Evolutionary conservation across 1,139 yeast genomes (phyloP).

Genomic region (Saccharomyces pastorianus): DNA sequence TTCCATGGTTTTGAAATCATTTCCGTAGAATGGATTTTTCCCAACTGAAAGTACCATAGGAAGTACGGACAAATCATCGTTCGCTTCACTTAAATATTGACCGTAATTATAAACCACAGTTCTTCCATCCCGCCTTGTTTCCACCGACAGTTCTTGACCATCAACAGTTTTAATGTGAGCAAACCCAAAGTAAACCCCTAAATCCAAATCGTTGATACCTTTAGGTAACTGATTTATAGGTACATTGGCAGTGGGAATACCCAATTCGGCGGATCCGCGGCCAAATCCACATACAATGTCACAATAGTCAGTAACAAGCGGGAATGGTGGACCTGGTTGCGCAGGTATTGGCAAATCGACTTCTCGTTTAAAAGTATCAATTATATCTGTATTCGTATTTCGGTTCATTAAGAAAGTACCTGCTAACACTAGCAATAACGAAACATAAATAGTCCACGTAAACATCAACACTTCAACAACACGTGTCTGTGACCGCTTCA

Average conservation of each 20-base stretch:
- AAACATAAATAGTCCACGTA: neutral
- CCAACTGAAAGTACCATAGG: constrained; percentile 97
- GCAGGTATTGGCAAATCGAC: constrained; percentile 38
- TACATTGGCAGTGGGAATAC: constrained; percentile 92
- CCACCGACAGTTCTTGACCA: constrained; percentile 14
- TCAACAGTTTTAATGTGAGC: constrained; percentile 34
- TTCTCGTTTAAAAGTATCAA: constrained; percentile 1
- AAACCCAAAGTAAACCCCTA: constrained; percentile 92
- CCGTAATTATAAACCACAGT: constrained; percentile 61
- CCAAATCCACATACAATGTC: constrained; percentile 83
- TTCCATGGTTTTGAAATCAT: constrained; percentile 62
- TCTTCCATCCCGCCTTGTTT: constrained; percentile 31
- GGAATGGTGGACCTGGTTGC: constrained; percentile 53
- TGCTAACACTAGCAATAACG: neutral
- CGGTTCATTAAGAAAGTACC: neutral
- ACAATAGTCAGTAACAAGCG: constrained; percentile 46
- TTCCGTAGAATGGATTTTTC: constrained; percentile 87
- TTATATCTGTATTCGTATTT: neutral
- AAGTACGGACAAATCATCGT: constrained; percentile 36
- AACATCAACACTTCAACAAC: neutral
- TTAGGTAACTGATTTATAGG: constrained; percentile 48
- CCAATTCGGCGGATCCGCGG: constrained; percentile 86
- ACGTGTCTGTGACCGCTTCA: neutral
- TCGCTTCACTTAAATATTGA: constrained; percentile 34
- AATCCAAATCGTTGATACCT: constrained; percentile 41